These are phyloP conservation scores for Fraxinus nigra DNA, from an alignment of 305 asterid genomes.

Conservation along the genomic window DNA sequence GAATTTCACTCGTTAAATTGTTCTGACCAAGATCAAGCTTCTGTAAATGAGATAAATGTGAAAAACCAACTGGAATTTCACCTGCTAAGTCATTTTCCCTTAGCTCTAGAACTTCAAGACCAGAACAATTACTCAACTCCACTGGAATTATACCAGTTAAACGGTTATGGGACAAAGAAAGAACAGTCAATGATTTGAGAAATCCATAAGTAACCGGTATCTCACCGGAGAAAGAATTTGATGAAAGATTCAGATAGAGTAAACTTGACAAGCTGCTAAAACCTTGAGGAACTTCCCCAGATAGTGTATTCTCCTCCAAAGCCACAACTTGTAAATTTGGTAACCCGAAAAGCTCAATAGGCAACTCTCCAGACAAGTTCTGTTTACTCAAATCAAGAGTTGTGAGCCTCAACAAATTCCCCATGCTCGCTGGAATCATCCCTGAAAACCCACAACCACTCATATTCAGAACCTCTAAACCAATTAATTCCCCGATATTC, in stretches of 20 bases:
- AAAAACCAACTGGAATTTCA: conserved; percentile 48
- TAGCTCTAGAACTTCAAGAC: conserved; percentile 59
- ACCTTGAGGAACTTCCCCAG: conserved; percentile 76
- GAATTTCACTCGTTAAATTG: conserved; percentile 50
- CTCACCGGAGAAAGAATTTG: conserved; percentile 55
- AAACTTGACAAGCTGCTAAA: conserved; percentile 76
- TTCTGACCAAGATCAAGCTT: conserved; percentile 70
- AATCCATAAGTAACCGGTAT: conserved; percentile 67
- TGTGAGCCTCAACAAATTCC: conserved; percentile 54
- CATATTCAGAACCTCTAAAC: conserved; percentile 56
- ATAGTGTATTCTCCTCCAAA: conserved; percentile 55
- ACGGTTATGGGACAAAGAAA: conserved; percentile 53
- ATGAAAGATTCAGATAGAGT: conserved; percentile 62
- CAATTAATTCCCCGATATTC: conserved; percentile 43
- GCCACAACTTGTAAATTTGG: conserved; percentile 64
- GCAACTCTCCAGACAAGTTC: conserved; percentile 69
- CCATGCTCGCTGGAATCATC: conserved; percentile 47
- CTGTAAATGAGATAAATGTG: conserved; percentile 47
- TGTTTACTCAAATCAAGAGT: conserved; percentile 70
- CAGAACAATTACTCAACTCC: conserved; percentile 56
- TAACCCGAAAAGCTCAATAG: conserved; percentile 66
- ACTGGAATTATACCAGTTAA: conserved; percentile 53
- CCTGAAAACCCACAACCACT: conserved; percentile 72
- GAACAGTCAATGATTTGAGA: conserved; percentile 46
- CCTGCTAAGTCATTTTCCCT: conserved; percentile 44